A percentile compares a stretch with the other conserved stretches of the same genome.
phyloP scores from a whole-genome alignment of 805 yeast species.

The Cyberlindnera saturnus region DNA sequence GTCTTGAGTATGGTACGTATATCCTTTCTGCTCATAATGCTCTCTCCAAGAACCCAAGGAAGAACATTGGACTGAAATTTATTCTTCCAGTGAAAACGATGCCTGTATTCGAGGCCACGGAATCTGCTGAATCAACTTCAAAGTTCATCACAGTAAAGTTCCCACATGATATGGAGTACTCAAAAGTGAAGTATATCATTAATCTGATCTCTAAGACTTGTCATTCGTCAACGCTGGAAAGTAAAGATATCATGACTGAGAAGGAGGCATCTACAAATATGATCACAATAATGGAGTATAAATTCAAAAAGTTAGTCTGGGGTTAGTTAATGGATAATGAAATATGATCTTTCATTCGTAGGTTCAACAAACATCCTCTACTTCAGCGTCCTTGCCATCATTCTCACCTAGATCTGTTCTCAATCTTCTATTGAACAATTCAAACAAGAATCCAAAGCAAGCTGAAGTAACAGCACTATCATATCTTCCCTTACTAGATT shows the following conservation, averaged over 20 bases:
- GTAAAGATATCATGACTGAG: conserved; percentile 28
- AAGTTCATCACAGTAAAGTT: conserved; percentile 18
- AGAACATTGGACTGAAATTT: conserved; percentile 27
- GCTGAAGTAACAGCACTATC: conserved; percentile 71
- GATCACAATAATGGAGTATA: conserved; percentile 30
- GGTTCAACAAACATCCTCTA: conserved; percentile 59
- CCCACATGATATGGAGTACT: conserved; percentile 21
- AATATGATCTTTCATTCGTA: no score
- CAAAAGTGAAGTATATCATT: conserved; percentile 18
- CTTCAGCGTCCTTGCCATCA: conserved; percentile 41
- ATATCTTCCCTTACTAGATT: conserved; percentile 70
- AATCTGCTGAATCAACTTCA: neutral
- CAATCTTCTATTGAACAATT: conserved; percentile 63
- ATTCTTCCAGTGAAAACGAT: conserved; percentile 3
- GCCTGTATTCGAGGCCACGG: neutral
- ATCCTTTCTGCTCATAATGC: conserved; percentile 17
- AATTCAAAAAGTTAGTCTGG: conserved; percentile 34
- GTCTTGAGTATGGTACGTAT: conserved; percentile 27
- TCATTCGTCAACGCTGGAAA: conserved; percentile 19
- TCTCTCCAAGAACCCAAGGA: conserved; percentile 23
- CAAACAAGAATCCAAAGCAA: conserved; percentile 62
- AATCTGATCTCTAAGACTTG: conserved; percentile 21
- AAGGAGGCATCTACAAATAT: conserved; percentile 32
- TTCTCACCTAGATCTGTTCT: conserved; percentile 61
- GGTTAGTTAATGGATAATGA: conserved; percentile 15